phyloP scores from a whole-genome alignment of 345 rosid genomes.

The Abelmoschus esculentus region DNA sequence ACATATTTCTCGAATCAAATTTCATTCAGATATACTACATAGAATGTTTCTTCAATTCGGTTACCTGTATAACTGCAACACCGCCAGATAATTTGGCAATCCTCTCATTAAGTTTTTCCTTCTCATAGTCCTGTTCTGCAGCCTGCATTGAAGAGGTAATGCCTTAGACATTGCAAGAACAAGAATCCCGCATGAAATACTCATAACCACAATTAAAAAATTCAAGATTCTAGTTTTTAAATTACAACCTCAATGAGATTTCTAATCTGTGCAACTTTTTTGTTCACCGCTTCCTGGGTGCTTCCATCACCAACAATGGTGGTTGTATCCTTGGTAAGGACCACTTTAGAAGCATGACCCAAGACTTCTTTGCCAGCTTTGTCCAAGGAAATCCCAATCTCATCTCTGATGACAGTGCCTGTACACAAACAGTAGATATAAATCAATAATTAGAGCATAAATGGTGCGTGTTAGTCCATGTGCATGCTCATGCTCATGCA shows the following conservation, averaged over 20 bases:
- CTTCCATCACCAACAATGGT: slow-evolving; percentile 97
- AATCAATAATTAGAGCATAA: neutral
- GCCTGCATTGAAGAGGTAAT: slow-evolving; percentile 30
- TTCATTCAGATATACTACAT: neutral
- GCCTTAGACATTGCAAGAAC: neutral
- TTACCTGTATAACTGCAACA: slow-evolving; percentile 79
- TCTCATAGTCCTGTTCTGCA: slow-evolving; percentile 93
- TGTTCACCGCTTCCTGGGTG: slow-evolving; percentile 88
- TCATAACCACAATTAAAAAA: neutral
- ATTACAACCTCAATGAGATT: slow-evolving; percentile 72
- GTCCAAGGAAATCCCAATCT: slow-evolving; percentile 91
- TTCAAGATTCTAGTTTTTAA: too few species aligned
- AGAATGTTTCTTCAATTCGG: neutral
- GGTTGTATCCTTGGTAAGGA: slow-evolving; percentile 83
- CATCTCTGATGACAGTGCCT: slow-evolving; percentile 92
- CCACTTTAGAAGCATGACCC: slow-evolving; percentile 86
- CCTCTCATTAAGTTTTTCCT: slow-evolving; percentile 88
- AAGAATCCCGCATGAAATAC: neutral
- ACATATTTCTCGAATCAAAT: neutral
- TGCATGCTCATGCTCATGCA: too few species aligned
- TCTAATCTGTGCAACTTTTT: slow-evolving; percentile 83
- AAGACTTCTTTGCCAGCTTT: slow-evolving; percentile 88
- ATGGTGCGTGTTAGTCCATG: neutral
- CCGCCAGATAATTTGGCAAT: slow-evolving; percentile 91
- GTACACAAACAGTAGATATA: neutral